phyloP scores from a whole-genome alignment of 768 basidiomycete genomes.

The Leccinum uliginosum region DNA sequence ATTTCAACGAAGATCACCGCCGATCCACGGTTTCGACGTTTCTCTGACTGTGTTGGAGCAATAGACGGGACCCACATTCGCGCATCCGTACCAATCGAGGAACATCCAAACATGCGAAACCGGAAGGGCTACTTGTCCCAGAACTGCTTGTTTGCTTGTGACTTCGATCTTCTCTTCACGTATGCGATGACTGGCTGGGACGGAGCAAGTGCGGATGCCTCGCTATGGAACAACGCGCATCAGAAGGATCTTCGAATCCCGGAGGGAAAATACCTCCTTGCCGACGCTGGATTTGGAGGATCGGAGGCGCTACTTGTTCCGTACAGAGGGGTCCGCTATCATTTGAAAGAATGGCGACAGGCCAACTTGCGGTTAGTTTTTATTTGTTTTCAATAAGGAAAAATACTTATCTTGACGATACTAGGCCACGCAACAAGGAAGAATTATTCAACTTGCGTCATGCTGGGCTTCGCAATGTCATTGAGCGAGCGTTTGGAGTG shows the following conservation, averaged over 20 bases:
- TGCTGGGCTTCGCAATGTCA: not conserved
- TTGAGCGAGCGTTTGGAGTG: not conserved
- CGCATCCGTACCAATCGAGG: not conserved
- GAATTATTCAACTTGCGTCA: not conserved
- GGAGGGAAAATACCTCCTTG: not conserved
- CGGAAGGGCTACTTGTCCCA: slow-evolving; percentile 14
- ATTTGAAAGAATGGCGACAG: not conserved
- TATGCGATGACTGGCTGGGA: slow-evolving; percentile 18
- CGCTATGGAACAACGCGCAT: slow-evolving; percentile 9
- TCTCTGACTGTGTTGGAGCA: slow-evolving; percentile 6
- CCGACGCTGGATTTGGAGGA: not conserved
- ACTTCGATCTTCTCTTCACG: slow-evolving; percentile 11
- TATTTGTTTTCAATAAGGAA: not conserved
- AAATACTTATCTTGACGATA: not conserved
- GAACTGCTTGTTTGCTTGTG: slow-evolving; percentile 18
- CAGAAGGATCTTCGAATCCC: not conserved
- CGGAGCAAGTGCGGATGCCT: slow-evolving; percentile 8
- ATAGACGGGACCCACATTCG: not conserved
- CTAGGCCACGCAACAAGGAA: not conserved
- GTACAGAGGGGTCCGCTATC: not conserved
- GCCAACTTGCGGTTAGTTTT: not conserved
- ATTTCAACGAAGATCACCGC: not conserved
- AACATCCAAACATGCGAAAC: slow-evolving; percentile 10
- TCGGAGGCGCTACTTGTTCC: not conserved
- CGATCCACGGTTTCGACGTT: not conserved